Conservation (phyloP, 2,329 filamentous ascomycete species). For the Fusarium continuum region DNA sequence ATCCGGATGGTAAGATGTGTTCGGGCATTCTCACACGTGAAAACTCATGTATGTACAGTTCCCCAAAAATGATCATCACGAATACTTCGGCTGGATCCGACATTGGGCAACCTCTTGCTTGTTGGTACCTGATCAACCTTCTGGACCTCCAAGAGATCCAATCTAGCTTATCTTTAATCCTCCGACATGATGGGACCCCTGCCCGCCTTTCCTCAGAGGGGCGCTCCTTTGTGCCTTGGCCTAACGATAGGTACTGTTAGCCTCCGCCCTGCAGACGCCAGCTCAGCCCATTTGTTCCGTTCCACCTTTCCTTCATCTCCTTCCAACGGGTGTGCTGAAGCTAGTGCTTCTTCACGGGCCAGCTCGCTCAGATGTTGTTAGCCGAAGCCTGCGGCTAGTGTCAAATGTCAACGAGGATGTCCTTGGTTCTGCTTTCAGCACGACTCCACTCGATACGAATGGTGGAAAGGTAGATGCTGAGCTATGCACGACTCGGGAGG, state of each 20-base stretch:
- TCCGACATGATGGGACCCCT: constrained; percentile 12
- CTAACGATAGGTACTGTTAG: neutral
- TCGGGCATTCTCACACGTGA: constrained; percentile 11
- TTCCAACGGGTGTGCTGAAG: neutral
- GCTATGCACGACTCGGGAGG: neutral
- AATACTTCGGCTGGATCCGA: constrained; percentile 34
- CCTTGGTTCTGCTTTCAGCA: constrained; percentile 2
- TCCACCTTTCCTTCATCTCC: constrained; percentile 13
- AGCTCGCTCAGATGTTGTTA: constrained; percentile 1
- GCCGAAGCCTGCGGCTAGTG: neutral
- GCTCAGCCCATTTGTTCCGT: neutral
- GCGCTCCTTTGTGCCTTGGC: constrained; percentile 17
- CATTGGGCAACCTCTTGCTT: constrained; percentile 34
- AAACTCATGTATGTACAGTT: constrained; percentile 8
- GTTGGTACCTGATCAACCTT: constrained; percentile 27
- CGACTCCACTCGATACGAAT: neutral
- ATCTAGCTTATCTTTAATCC: constrained; percentile 1
- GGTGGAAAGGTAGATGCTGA: too few species aligned
- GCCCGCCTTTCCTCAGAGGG: neutral
- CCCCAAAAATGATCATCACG: constrained; percentile 38
- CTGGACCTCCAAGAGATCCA: constrained; percentile 1
- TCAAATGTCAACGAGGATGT: constrained; percentile 3
- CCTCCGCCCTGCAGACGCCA: constrained; percentile 24
- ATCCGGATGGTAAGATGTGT: neutral
- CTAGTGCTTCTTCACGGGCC: constrained; percentile 16